Evolutionary conservation across 2,329 filamentous ascomycete genomes (phyloP).

Genomic region (Hirsutella rhossiliensis): DNA sequence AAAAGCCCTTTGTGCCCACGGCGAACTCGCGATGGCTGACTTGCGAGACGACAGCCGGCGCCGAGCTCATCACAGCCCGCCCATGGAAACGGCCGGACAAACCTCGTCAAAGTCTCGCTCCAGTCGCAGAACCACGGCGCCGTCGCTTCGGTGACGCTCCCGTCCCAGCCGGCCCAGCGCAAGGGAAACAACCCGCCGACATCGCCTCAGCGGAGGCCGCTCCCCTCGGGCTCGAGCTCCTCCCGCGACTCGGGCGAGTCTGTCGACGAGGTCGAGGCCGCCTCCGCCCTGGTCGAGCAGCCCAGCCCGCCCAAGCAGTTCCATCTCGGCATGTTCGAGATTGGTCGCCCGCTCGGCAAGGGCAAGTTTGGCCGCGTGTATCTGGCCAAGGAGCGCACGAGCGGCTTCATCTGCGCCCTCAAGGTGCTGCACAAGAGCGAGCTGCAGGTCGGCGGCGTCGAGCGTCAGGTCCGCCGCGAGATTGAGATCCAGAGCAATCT

Average conservation of each 20-base stretch:
- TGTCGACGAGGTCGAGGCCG: slow-evolving; percentile 37
- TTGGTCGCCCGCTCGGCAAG: slow-evolving; percentile 60
- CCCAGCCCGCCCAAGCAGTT: slow-evolving; percentile 51
- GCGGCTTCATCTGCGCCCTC: slow-evolving; percentile 58
- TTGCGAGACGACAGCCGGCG: slow-evolving; percentile 1
- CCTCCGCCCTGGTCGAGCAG: slow-evolving; percentile 45
- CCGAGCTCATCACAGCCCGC: slow-evolving; percentile 27
- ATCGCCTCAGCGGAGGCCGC: slow-evolving; percentile 41
- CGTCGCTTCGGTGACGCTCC: slow-evolving; percentile 52
- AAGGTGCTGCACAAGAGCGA: slow-evolving; percentile 63
- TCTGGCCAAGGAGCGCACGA: slow-evolving; percentile 52
- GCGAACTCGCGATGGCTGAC: too few species aligned
- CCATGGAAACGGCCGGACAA: slow-evolving; percentile 54
- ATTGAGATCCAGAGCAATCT: slow-evolving; percentile 65
- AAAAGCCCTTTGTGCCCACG: too few species aligned
- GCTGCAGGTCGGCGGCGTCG: slow-evolving; percentile 52
- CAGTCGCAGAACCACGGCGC: slow-evolving; percentile 64
- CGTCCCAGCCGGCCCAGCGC: slow-evolving; percentile 52
- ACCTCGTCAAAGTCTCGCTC: slow-evolving; percentile 75
- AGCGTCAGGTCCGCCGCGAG: slow-evolving; percentile 60
- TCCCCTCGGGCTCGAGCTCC: slow-evolving; percentile 22
- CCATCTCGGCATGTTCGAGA: slow-evolving; percentile 73
- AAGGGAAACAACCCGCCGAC: slow-evolving; percentile 26
- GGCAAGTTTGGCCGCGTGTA: slow-evolving; percentile 66
- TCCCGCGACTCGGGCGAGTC: slow-evolving; percentile 34